These are phyloP conservation scores for Penicillium sp. DNA, from an alignment of 2,329 filamentous ascomycete genomes.

Conservation along the genomic window DNA sequence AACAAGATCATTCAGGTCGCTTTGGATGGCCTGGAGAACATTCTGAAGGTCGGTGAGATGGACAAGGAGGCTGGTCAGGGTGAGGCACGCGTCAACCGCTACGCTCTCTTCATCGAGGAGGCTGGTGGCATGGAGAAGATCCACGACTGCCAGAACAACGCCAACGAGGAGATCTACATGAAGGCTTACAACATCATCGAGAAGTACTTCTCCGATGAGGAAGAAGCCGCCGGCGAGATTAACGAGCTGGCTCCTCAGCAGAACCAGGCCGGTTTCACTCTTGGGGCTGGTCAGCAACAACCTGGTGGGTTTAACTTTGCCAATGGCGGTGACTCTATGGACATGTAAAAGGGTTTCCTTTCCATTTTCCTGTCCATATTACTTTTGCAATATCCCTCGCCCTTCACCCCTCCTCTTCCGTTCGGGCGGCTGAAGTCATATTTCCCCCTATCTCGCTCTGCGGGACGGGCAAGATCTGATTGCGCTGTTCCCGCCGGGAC, in stretches of 20 bases:
- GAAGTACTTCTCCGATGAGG: conserved; percentile 99
- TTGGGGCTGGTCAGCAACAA: conserved; percentile 62
- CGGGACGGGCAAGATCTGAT: too few species aligned
- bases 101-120: conserved; percentile 97
- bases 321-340: conserved; percentile 68
- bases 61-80: conserved; percentile 79
- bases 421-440: not conserved
- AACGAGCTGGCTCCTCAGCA: conserved; percentile 73
- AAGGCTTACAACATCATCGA: conserved; percentile 99
- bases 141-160: conserved; percentile 99
- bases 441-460: not conserved
- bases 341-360: conserved; percentile 56
- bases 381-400: not conserved
- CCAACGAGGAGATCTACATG: conserved; percentile 99
- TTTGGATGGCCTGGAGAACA: conserved; percentile 96
- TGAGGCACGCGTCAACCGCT: conserved; percentile 72
- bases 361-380: conserved; percentile 1
- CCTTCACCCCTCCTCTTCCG: not conserved
- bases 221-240: conserved; percentile 73
- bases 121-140: conserved; percentile 99
- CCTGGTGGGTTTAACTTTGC: conserved; percentile 88
- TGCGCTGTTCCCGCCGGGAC: not conserved
- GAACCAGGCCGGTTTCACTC: conserved; percentile 72
- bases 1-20: conserved; percentile 99
- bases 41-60: conserved; percentile 97